Percentiles rank a stretch among this genome's conserved stretches.
Conservation (phyloP, 1,284 basidiomycete species). For the Megacollybia platyphylla region DNA sequence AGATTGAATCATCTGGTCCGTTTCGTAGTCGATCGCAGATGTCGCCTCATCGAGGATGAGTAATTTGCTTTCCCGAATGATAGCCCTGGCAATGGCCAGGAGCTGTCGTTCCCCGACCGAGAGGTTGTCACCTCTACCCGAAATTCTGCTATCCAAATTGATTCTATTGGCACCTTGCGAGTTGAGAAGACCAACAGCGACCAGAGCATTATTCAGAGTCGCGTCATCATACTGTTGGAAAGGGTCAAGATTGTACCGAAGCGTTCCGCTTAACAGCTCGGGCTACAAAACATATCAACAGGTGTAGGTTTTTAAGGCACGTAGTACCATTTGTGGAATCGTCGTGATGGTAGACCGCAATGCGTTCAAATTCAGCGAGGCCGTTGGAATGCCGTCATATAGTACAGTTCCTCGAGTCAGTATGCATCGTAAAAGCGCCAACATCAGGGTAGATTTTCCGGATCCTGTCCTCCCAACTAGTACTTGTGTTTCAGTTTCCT, state of each 20-base stretch:
- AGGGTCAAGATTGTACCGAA: constrained; percentile 52
- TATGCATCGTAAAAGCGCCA: constrained; percentile 42
- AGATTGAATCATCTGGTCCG: constrained; percentile 31
- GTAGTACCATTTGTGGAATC: constrained; percentile 35
- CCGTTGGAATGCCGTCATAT: constrained; percentile 34
- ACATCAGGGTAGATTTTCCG: constrained; percentile 42
- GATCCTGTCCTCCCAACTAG: constrained; percentile 50
- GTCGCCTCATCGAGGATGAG: constrained; percentile 10
- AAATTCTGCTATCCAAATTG: constrained; percentile 36
- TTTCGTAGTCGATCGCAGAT: constrained; percentile 28
- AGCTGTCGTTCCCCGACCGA: constrained; percentile 64
- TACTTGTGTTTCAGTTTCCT: not conserved
- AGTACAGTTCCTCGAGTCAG: constrained; percentile 41
- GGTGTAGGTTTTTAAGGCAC: constrained; percentile 8
- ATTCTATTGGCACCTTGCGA: constrained; percentile 33
- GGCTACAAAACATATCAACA: constrained; percentile 29
- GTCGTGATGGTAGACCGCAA: constrained; percentile 52
- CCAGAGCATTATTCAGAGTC: constrained; percentile 37
- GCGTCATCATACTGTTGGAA: constrained; percentile 65
- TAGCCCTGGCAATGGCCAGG: constrained; percentile 43
- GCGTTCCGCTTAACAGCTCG: constrained; percentile 44
- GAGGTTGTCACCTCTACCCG: constrained; percentile 37
- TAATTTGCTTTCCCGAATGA: constrained; percentile 23
- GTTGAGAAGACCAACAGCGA: constrained; percentile 37
- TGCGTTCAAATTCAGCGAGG: constrained; percentile 49